Conservation (phyloP, 768 basidiomycete genomes). For the Mycena pura region DNA sequence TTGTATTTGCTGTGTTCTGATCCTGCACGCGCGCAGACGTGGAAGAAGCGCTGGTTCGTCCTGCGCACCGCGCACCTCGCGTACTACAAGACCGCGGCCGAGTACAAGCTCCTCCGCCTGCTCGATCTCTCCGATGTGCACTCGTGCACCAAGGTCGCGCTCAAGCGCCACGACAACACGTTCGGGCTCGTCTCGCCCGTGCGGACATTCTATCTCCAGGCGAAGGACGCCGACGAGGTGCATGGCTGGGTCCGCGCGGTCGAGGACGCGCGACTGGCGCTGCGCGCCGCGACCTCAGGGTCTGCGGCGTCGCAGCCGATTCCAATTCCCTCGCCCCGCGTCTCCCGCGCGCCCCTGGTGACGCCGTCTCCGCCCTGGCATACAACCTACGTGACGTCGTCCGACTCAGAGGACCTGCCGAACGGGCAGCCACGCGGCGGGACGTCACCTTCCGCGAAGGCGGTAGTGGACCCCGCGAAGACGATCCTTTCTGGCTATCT, state of each 20-base stretch:
- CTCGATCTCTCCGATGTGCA: conserved; percentile 90
- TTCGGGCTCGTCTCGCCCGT: conserved; percentile 92
- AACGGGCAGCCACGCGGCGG: conserved; percentile 41
- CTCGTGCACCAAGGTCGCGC: conserved; percentile 82
- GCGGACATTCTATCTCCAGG: conserved; percentile 92
- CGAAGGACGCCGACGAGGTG: conserved; percentile 72
- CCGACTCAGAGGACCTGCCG: conserved; percentile 79
- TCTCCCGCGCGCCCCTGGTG: conserved; percentile 32
- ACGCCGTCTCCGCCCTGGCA: conserved; percentile 59
- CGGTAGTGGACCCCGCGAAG: conserved; percentile 71
- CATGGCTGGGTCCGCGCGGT: conserved; percentile 85
- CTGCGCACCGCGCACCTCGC: conserved; percentile 90
- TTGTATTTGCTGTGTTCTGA: conserved; percentile 11
- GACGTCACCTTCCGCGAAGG: conserved; percentile 45
- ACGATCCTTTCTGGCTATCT: conserved; percentile 88
- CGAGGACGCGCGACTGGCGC: conserved; percentile 72
- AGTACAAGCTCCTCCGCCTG: conserved; percentile 90
- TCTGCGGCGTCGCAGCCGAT: conserved; percentile 61
- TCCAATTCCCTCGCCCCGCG: conserved; percentile 52
- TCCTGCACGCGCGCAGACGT: conserved; percentile 64
- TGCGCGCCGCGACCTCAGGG: conserved; percentile 67
- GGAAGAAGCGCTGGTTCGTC: conserved; percentile 99
- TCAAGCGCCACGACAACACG: conserved; percentile 89
- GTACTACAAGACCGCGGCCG: conserved; percentile 95
- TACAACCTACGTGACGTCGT: conserved; percentile 66